Evolutionary conservation across 1,284 basidiomycete species (phyloP).

Genomic region (Somion occarium): DNA sequence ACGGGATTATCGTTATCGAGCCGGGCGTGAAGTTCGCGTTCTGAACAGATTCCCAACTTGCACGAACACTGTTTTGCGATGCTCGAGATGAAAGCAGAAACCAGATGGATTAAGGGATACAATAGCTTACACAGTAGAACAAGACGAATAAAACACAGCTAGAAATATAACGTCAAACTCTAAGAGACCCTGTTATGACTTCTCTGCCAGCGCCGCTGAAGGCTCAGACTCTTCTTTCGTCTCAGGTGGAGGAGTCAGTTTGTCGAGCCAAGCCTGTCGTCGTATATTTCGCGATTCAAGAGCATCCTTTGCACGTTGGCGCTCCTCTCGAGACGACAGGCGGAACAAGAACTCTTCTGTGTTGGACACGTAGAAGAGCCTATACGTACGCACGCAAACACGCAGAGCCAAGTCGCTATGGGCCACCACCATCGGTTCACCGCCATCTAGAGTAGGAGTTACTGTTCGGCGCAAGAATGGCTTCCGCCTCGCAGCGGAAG

Average conservation of each 20-base stretch:
- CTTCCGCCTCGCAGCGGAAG: not conserved
- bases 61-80: too few relatives aligned
- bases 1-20: constrained; percentile 13
- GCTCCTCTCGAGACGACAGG: constrained; percentile 31
- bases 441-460: constrained; percentile 1
- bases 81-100: too few relatives aligned
- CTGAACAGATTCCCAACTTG: too few relatives aligned
- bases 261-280: constrained; percentile 28
- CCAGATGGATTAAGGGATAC: not conserved
- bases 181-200: not conserved
- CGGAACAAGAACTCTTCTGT: constrained; percentile 66
- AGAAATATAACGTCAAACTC: too few relatives aligned
- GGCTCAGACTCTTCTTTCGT: not conserved
- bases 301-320: constrained; percentile 18
- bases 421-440: constrained; percentile 3
- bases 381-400: constrained; percentile 81
- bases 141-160: too few relatives aligned
- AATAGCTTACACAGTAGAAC: too few relatives aligned
- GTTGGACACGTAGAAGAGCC: constrained; percentile 76
- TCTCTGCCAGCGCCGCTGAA: not conserved
- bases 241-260: constrained; percentile 11
- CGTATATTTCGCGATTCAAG: constrained; percentile 17
- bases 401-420: constrained; percentile 70
- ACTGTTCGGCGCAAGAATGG: not conserved
- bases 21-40: constrained; percentile 18